Base-by-base conservation (phyloP, 768 basidiomycete genomes). In the Suillus paluster region DNA sequence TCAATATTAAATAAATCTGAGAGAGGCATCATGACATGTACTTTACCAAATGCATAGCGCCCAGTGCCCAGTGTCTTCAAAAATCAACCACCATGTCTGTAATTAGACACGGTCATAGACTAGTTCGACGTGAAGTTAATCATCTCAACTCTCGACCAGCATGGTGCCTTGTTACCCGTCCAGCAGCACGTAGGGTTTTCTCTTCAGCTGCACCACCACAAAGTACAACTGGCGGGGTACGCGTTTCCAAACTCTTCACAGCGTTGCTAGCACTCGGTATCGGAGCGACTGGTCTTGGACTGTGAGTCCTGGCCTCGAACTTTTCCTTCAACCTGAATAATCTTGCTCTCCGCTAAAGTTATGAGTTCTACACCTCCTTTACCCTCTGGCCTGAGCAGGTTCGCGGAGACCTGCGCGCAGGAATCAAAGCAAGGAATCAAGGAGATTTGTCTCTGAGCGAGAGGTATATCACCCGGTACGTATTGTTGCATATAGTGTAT, bases 361-460 rank as follows among this genome's bases (percentile, higher is more conserved):
- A 84, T 66, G 78, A 84, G n/a, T 77, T 87, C 48, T 89, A 86
- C 68, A 72, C 73, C 8, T 78, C 80, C 12, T 77, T 89, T 73
- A 86, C 84, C 0, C 79, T 87, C 63, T 92, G 89, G 90, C 91
- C 91, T 2, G 69, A 71, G 12, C 84, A 86, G 65, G 72, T 92
- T 3, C 83, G 88, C 5, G 71, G 75, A 34, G 89, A 91, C 72
- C 78, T 92, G 38, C 86, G 89, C 7, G 81, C 80, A 3, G 91
- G 87, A 3, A 78, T 92, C 46, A 81, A 81, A 61, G 88, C 88
- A 3, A 88, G 83, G 67, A 75, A 85, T 57, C 81, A 84, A 60
- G 84, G 82, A 2, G 84, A 92, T 68, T 66, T 81, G 11, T 75
- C 73, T 11, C 71, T 82, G 57, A 85, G 86, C 64, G 79, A 81